phyloP scores from a whole-genome alignment of 129 eudicot genomes.

The Tagetes patula region DNA sequence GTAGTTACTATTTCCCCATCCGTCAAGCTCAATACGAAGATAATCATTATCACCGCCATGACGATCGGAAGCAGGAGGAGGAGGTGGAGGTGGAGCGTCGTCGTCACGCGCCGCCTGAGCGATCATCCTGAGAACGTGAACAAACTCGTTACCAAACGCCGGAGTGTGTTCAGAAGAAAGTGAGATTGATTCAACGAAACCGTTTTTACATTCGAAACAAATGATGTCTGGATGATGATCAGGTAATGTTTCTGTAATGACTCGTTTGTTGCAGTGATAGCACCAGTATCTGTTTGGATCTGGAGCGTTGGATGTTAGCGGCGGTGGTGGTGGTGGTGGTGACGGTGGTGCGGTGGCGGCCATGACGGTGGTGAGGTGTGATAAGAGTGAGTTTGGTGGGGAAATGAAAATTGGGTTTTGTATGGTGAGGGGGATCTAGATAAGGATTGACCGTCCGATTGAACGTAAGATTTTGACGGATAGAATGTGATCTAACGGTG shows the following conservation, averaged over 20 bases:
- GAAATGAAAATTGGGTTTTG: background rate
- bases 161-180: slow-evolving; percentile 36
- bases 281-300: slow-evolving; percentile 63
- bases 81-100: slow-evolving; percentile 71
- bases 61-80: slow-evolving; percentile 37
- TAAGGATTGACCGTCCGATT: no score
- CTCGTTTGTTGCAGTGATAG: slow-evolving; percentile 78
- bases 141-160: slow-evolving; percentile 50
- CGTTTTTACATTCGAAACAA: slow-evolving; percentile 72
- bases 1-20: slow-evolving; percentile 39
- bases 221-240: slow-evolving; percentile 52
- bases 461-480: no score
- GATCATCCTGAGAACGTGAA: slow-evolving; percentile 69
- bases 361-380: background rate
- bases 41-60: slow-evolving; percentile 40
- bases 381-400: background rate
- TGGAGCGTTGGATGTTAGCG: background rate
- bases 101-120: slow-evolving; percentile 74
- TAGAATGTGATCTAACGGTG: no score
- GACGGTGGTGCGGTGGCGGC: background rate
- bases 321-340: slow-evolving; percentile 12
- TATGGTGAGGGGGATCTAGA: background rate
- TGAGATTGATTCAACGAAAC: slow-evolving; percentile 68
- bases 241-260: slow-evolving; percentile 57
- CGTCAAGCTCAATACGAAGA: slow-evolving; percentile 71